Percentiles rank a stretch among this genome's conserved stretches.
phyloP scores from a whole-genome alignment of 192 early-diverging fungal species.

The Jimgerdemannia flammicorona region DNA sequence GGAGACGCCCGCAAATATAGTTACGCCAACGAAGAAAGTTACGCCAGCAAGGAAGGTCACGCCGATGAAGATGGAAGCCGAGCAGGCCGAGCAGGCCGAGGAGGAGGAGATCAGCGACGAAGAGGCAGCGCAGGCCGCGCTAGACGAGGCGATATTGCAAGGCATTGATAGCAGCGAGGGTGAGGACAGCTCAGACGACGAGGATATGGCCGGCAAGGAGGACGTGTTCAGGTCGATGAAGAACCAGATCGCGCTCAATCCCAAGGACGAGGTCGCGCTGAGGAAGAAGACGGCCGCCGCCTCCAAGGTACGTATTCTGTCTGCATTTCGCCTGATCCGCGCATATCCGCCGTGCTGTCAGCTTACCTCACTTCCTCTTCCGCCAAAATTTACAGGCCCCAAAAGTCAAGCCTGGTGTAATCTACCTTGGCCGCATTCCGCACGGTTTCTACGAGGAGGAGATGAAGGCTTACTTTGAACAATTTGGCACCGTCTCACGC shows the following conservation, averaged over 20 bases:
- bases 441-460: constrained; percentile 95
- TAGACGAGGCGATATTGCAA: background rate
- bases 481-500: constrained; percentile 83
- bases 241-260: background rate
- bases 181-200: constrained; percentile 28
- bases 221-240: background rate
- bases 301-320: constrained; percentile 21
- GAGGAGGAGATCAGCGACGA: constrained; percentile 35
- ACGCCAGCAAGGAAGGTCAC: no score
- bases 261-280: constrained; percentile 23
- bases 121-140: constrained; percentile 13
- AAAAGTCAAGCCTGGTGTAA: constrained; percentile 45
- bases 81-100: constrained; percentile 32
- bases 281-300: constrained; percentile 30
- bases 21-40: constrained; percentile 25
- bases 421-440: constrained; percentile 91
- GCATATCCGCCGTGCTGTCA: background rate
- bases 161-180: constrained; percentile 20
- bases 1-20: constrained; percentile 30
- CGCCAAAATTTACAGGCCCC: constrained; percentile 22
- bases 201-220: background rate
- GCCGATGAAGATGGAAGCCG: constrained; percentile 12
- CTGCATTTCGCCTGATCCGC: no score
- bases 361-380: background rate
- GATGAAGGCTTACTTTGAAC: constrained; percentile 88